Base-by-base conservation (phyloP, 371 early-diverging fungal genomes). In the Parasitella parasitica region DNA sequence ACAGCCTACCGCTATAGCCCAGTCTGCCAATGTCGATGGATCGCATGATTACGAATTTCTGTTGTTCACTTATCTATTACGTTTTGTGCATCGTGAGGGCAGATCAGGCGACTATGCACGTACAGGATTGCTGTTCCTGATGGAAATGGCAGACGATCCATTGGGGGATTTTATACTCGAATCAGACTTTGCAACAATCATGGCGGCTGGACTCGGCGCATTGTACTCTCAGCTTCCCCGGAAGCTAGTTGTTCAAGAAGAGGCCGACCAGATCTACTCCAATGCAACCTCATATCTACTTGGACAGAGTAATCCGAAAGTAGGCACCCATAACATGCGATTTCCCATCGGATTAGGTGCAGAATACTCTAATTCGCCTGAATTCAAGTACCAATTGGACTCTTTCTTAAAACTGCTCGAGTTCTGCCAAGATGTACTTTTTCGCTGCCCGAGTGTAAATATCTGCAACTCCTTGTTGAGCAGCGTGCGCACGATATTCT, bases 201-300 rank as follows among this genome's bases (percentile, higher is more conserved):
- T 94, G 72, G 84, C 90, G 2, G 95, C 95, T n/a, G 93, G 95
- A 4, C 76, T 97, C 18, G 93, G 95, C 41, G 96, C 95, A 0
- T 76, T 96, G 28, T 97, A 91, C 73, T 93, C 95, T 12, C 97
- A 95, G 71, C 82, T 97, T 11, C 97, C 98, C 4, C 83, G 92
- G 32, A 89, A 91, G 54, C 64, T 94, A 22, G 75, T 86, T 24
- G 82, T 93, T 22, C 62, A 79, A 22, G 75, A 76, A 27, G 76
- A 77, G 22, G 26, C 11, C 1, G 58, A 63, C 0, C 60, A 63
- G 6, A 56, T 71, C 11, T 72, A 81, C 22, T 54, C 70, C 7
- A 67, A 64, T 16, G 68, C 74, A 12, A 72, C 78, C 7, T 72
- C 84, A 16, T 85, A 81, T 59, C 49, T 83, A 2, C 43, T 78